These are phyloP conservation scores for Ballota nigra DNA, from an alignment of 257 asterid genomes.

Conservation along the genomic window DNA sequence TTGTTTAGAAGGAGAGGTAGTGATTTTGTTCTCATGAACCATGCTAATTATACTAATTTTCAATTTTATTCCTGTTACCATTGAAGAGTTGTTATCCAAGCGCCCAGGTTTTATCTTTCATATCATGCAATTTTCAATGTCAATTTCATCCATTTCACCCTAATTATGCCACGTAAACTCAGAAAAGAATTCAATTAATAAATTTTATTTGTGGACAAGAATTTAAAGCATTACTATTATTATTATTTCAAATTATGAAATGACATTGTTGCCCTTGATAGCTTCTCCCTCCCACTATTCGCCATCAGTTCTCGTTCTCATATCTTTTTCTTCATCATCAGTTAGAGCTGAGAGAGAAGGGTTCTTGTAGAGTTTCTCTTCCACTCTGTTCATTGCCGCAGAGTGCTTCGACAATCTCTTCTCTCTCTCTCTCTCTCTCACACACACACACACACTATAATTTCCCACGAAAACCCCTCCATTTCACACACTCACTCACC, in stretches of 20 bases:
- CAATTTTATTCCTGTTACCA: no score
- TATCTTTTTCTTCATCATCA: not conserved
- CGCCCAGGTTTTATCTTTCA: no score
- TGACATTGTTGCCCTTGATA: slow-evolving; percentile 13
- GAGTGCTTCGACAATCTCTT: slow-evolving; percentile 5
- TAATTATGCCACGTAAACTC: not conserved
- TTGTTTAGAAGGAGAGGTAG: no score
- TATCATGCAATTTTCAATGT: not conserved
- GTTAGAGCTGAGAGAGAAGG: not conserved
- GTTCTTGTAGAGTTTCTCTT: not conserved
- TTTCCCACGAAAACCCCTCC: not conserved
- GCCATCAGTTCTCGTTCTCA: not conserved
- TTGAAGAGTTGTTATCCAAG: no score
- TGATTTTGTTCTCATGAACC: no score
- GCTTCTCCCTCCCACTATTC: not conserved
- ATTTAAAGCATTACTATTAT: not conserved
- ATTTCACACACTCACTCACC: not conserved
- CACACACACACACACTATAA: not conserved
- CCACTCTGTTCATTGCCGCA: slow-evolving; percentile 11
- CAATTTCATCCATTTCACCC: not conserved
- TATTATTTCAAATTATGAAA: not conserved
- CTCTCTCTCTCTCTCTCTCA: slow-evolving; percentile 3
- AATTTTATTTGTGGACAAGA: not conserved
- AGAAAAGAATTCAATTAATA: not conserved
- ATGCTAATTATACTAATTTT: no score